Base-by-base conservation (phyloP, 2,329 filamentous ascomycete species). In the Calonectria pteridis region DNA sequence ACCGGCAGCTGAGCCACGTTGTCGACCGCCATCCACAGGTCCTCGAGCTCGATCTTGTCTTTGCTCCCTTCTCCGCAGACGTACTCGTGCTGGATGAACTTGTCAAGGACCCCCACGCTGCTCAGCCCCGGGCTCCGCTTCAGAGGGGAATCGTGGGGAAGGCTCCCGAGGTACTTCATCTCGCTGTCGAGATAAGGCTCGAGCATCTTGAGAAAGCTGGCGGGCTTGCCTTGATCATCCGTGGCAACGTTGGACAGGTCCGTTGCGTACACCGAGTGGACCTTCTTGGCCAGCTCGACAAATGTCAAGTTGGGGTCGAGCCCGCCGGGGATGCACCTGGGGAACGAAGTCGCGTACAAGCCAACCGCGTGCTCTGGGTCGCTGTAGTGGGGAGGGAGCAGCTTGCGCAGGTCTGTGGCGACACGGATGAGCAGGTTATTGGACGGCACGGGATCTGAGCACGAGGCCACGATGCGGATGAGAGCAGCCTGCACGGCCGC, bases 141-240 rank as follows among this genome's bases (percentile, higher is more conserved):
- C 1, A 37, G 26, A 13, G 49, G 64, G 16, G 35, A 40, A 9
- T 67, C 64, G 2, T 16, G 63, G 14, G 63, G 63, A 23, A 49
- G 63, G 6, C 23, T n/a, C 4, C 11, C 35, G 7, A 67, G 40
- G 46, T 53, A 28, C 49, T 67, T 53, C 28, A 53, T 33, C n/a
- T 51, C 46, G 20, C 64, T 31, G 26, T 53, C 23, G 31, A 67
- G 46, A 33, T 67, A 67, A 7, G 66, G 51, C 29, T 46, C 50
- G 10, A 68, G 50, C 18, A 68, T 58, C 20, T 68, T 58, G 23
- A 68, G 66, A 20, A 59, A 59, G 66, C 66, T 68, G 28, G 59
- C 51, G 6, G 66, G 66, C 13, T 20, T 59, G 31, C 66, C 66
- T 20, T 68, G n/a, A 4, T 68, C 51, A 11, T 68, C 66, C 23